A percentile compares a stretch with the other conserved stretches of the same genome.
These are phyloP conservation scores for Elsinoe fawcettii DNA, from an alignment of 2,329 filamentous ascomycete genomes.

Conservation along the genomic window DNA sequence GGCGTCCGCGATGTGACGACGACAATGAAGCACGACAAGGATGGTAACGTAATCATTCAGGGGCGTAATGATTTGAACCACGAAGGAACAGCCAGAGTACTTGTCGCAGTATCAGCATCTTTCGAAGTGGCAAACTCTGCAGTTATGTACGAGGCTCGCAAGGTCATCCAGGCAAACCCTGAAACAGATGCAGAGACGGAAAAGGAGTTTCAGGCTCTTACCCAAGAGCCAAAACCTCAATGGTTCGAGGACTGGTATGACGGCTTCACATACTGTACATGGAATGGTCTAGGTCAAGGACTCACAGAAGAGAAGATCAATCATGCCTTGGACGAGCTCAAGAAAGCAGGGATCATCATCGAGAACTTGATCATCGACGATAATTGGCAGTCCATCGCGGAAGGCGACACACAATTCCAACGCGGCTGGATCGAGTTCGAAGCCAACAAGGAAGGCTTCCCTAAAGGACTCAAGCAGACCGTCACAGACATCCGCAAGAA, in stretches of 20 bases:
- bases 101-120: conserved; percentile 63
- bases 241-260: conserved; percentile 91
- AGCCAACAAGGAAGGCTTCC: conserved; percentile 71
- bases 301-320: conserved; percentile 75
- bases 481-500: conserved; percentile 58
- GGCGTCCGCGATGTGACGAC: conserved; percentile 64
- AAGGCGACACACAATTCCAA: conserved; percentile 45
- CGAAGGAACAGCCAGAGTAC: conserved; percentile 50
- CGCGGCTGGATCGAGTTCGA: conserved; percentile 74
- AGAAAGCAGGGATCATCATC: conserved; percentile 64
- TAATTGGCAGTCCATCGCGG: conserved; percentile 79
- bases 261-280: conserved; percentile 89
- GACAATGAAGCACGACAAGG: conserved; percentile 55
- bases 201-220: conserved; percentile 39
- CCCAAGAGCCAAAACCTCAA: conserved; percentile 44
- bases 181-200: conserved; percentile 37
- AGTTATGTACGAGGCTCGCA: conserved; percentile 80
- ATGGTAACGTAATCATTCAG: conserved; percentile 61
- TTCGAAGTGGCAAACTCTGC: conserved; percentile 72
- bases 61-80: conserved; percentile 62
- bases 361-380: conserved; percentile 91
- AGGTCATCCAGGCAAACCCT: conserved; percentile 45
- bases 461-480: conserved; percentile 65
- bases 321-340: conserved; percentile 63
- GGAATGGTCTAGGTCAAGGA: conserved; percentile 83